phyloP scores from a whole-genome alignment of 345 rosid genomes.

The Ceriops zippeliana region DNA sequence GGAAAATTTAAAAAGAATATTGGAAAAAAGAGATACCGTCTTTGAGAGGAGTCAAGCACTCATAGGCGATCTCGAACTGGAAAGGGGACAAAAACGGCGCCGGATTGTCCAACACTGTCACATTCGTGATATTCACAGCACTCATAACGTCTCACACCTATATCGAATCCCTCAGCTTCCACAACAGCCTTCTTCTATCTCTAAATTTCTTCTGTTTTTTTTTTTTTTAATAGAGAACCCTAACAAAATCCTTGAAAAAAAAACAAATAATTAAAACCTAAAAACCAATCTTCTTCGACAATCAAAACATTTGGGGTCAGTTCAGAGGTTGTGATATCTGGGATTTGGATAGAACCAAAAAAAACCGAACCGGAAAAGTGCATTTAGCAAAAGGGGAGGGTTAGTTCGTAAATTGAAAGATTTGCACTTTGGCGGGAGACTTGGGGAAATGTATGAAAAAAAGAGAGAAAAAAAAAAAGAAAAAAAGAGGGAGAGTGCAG shows the following conservation, averaged over 20 bases:
- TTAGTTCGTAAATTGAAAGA: no score
- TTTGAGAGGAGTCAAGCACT: conserved; percentile 89
- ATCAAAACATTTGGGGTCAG: no score
- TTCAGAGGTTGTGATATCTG: no score
- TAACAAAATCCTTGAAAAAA: background rate
- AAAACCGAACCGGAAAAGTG: no score
- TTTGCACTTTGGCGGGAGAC: no score
- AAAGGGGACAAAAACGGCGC: conserved; percentile 81
- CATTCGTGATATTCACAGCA: conserved; percentile 89
- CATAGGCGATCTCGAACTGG: conserved; percentile 98
- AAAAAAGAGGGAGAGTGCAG: no score
- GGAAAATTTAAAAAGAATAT: background rate
- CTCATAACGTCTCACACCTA: conserved; percentile 45
- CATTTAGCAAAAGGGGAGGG: no score
- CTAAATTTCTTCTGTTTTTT: no score
- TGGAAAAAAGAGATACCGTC: conserved; percentile 52
- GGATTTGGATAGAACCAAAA: no score
- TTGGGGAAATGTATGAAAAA: no score
- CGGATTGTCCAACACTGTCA: conserved; percentile 83
- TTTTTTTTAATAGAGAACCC: background rate
- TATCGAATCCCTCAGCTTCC: conserved; percentile 6
- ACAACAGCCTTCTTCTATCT: conserved; percentile 12
- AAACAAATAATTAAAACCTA: background rate
- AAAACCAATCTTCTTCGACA: no score
- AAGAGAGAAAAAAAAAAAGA: no score